A percentile compares a stretch with the other conserved stretches of the same genome.
These are phyloP conservation scores for Boletus edulis DNA, from an alignment of 768 basidiomycete species.

Conservation along the genomic window DNA sequence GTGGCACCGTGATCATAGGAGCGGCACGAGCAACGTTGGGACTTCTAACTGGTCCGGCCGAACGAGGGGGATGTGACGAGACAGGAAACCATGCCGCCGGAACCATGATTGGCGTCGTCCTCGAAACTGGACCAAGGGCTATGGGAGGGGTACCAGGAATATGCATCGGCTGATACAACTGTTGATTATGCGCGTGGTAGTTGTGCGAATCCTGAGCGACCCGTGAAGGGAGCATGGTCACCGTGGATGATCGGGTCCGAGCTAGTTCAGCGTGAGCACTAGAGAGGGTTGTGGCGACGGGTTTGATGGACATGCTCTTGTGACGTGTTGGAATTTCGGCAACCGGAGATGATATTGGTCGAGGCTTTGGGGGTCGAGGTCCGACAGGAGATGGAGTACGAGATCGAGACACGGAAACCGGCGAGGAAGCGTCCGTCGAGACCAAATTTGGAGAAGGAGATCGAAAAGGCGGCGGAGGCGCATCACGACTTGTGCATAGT, in stretches of 20 bases:
- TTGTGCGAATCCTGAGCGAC: slow-evolving; percentile 29
- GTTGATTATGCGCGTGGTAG: slow-evolving; percentile 32
- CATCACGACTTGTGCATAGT: slow-evolving; percentile 26
- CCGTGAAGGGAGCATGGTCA: slow-evolving; percentile 24
- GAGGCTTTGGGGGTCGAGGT: slow-evolving; percentile 39
- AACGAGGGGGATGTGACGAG: slow-evolving; percentile 5
- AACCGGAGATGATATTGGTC: slow-evolving; percentile 30
- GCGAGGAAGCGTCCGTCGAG: slow-evolving; percentile 12
- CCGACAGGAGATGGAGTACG: slow-evolving; percentile 51
- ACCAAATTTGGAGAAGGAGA: slow-evolving; percentile 24
- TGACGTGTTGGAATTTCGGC: slow-evolving; percentile 28
- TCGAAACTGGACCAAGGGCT: background rate
- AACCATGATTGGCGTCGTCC: slow-evolving; percentile 1
- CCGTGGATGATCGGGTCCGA: slow-evolving; percentile 30
- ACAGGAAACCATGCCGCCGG: slow-evolving; percentile 19
- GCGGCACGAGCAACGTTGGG: slow-evolving; percentile 11
- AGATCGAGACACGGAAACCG: slow-evolving; percentile 33
- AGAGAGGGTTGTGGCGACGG: slow-evolving; percentile 12
- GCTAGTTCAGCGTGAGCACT: slow-evolving; percentile 22
- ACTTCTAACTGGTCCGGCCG: slow-evolving; percentile 13
- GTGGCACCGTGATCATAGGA: slow-evolving; percentile 10
- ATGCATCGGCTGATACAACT: slow-evolving; percentile 31
- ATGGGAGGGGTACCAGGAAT: slow-evolving; percentile 21
- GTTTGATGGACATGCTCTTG: slow-evolving; percentile 31
- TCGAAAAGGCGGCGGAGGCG: slow-evolving; percentile 28